These are phyloP conservation scores for Candida awuae DNA, from an alignment of 805 yeast genomes.

Conservation along the genomic window DNA sequence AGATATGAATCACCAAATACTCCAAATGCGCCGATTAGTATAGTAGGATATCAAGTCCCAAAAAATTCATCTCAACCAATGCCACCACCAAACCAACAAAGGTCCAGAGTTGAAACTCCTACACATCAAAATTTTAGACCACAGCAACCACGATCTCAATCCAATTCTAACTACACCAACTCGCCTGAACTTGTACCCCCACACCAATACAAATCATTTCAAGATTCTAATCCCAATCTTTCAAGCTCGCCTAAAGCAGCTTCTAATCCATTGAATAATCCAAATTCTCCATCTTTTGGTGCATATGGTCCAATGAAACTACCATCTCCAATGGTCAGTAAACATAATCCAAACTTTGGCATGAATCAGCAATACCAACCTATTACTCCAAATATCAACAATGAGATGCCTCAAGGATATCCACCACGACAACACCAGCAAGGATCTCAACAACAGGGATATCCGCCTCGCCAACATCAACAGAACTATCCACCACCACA, in stretches of 20 bases:
- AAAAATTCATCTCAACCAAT: neutral
- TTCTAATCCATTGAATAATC: constrained; percentile 4
- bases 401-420: no score
- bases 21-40: no score
- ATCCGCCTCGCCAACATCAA: constrained; percentile 12
- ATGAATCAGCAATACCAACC: constrained; percentile 9
- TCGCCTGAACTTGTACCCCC: constrained; percentile 13
- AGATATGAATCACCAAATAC: neutral
- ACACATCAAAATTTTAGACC: constrained; percentile 5
- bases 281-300: constrained; percentile 6
- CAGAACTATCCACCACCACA: constrained; percentile 2
- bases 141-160: constrained; percentile 5
- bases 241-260: no score
- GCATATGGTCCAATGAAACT: constrained; percentile 10
- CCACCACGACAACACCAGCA: constrained; percentile 12
- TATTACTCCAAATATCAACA: no score
- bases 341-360: neutral
- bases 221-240: constrained; percentile 7
- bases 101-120: constrained; percentile 1
- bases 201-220: constrained; percentile 6
- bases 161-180: constrained; percentile 6
- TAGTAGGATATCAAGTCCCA: no score
- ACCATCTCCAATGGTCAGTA: constrained; percentile 6
- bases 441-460: constrained; percentile 10
- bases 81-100: neutral